A percentile compares a stretch with the other conserved stretches of the same genome.
Evolutionary conservation across 2,329 filamentous ascomycete species (phyloP).

Genomic region (Verticillium tricorpus): DNA sequence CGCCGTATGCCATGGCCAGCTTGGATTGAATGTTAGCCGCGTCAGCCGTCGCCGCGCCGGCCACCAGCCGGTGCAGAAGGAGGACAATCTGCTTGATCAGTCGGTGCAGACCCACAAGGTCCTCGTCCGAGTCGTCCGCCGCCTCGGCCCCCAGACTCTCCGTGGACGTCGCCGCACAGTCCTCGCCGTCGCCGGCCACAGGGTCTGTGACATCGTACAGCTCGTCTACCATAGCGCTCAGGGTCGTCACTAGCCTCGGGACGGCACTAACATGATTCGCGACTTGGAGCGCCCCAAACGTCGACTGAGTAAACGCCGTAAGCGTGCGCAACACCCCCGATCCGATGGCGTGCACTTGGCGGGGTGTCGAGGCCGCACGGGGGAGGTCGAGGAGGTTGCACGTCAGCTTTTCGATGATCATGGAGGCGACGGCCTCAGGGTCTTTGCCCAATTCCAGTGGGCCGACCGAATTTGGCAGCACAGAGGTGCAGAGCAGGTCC

Average conservation of each 20-base stretch:
- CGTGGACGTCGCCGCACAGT: neutral
- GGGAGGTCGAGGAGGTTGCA: constrained; percentile 56
- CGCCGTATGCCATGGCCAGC: constrained; percentile 64
- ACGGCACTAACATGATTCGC: constrained; percentile 65
- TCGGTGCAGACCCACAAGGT: constrained; percentile 27
- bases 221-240: constrained; percentile 63
- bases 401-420: constrained; percentile 59
- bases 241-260: constrained; percentile 67
- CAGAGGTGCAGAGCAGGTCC: constrained; percentile 62
- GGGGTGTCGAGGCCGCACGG: constrained; percentile 31
- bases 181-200: neutral
- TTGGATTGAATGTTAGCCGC: constrained; percentile 64
- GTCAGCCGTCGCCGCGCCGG: constrained; percentile 38
- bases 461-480: constrained; percentile 60
- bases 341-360: constrained; percentile 37
- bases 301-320: constrained; percentile 56
- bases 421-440: constrained; percentile 35
- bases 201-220: constrained; percentile 50
- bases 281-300: constrained; percentile 61
- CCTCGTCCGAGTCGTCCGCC: constrained; percentile 2
- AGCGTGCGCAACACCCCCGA: constrained; percentile 48
- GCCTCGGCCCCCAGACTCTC: neutral
- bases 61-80: constrained; percentile 49
- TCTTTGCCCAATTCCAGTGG: constrained; percentile 49
- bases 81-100: constrained; percentile 44